A percentile compares a stretch with the other conserved stretches of the same genome.
phyloP scores from a whole-genome alignment of 1,284 basidiomycete species.

The Cronartium quercuum region DNA sequence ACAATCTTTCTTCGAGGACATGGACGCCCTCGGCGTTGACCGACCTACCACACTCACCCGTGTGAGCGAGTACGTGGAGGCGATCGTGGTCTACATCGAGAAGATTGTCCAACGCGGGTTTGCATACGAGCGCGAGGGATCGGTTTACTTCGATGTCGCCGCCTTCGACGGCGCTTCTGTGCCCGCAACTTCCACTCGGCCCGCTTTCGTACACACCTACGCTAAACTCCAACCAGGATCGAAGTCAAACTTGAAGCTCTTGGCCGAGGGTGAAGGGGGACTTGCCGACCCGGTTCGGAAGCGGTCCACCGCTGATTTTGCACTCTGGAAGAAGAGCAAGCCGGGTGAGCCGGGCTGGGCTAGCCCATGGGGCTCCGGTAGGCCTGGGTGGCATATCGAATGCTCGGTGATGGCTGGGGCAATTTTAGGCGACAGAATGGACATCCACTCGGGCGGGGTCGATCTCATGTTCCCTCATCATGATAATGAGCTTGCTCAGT shows the following conservation, averaged over 20 bases:
- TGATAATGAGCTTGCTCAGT: conserved; percentile 97
- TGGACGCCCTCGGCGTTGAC: conserved; percentile 77
- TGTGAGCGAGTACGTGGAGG: conserved; percentile 94
- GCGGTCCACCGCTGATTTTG: conserved; percentile 69
- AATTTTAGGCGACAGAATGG: conserved; percentile 84
- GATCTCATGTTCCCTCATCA: conserved; percentile 98
- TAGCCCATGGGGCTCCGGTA: conserved; percentile 91
- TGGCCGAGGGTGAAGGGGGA: conserved; percentile 88
- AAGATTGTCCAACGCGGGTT: conserved; percentile 81
- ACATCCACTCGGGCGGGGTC: conserved; percentile 95
- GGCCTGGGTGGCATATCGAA: conserved; percentile 99
- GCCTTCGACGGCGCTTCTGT: conserved; percentile 65
- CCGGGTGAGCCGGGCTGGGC: conserved; percentile 97
- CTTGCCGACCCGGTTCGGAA: conserved; percentile 55
- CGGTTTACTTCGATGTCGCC: conserved; percentile 89
- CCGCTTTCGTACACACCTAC: conserved; percentile 61
- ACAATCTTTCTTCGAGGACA: conserved; percentile 81
- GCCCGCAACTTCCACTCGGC: conserved; percentile 46
- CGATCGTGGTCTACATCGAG: conserved; percentile 84
- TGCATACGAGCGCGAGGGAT: conserved; percentile 74
- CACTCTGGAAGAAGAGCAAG: conserved; percentile 96
- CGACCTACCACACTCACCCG: conserved; percentile 86
- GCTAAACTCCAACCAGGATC: conserved; percentile 95
- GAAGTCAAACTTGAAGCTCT: conserved; percentile 80
- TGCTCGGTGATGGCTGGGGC: conserved; percentile 98